Evolutionary conservation across 2,329 filamentous ascomycete genomes (phyloP).

Genomic region (Talaromyces sp.): DNA sequence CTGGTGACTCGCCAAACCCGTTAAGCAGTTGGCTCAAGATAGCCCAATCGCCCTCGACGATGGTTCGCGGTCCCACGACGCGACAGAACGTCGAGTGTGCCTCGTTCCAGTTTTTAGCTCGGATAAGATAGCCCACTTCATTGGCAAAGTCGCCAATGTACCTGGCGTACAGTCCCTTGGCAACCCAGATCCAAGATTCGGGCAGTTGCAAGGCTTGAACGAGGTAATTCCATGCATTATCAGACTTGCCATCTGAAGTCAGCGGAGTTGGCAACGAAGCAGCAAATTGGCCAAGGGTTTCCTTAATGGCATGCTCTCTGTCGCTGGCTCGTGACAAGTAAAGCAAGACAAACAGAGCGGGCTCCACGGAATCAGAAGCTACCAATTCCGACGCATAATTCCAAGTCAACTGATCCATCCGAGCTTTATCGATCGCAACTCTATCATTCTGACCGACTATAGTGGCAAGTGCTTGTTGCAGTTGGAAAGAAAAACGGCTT

Average conservation of each 20-base stretch:
- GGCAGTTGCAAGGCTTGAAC: conserved; percentile 67
- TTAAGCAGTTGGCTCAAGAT: conserved; percentile 65
- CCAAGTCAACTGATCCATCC: conserved; percentile 63
- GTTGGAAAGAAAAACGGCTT: conserved; percentile 76
- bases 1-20: conserved; percentile 62
- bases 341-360: conserved; percentile 71
- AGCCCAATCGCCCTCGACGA: conserved; percentile 78
- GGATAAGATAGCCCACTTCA: conserved; percentile 76
- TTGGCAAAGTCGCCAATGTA: conserved; percentile 64
- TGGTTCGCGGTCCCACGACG: conserved; percentile 73
- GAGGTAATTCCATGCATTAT: conserved; percentile 56
- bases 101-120: conserved; percentile 69
- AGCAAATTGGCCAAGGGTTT: conserved; percentile 70
- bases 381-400: conserved; percentile 54
- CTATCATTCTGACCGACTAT: conserved; percentile 45
- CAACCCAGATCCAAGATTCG: conserved; percentile 75
- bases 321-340: conserved; percentile 64
- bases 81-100: conserved; percentile 80
- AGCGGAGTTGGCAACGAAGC: conserved; percentile 59
- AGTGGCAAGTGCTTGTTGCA: conserved; percentile 63
- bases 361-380: conserved; percentile 62
- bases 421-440: conserved; percentile 53
- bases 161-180: conserved; percentile 78
- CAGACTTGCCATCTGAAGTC: conserved; percentile 41
- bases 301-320: conserved; percentile 65